Conservation (phyloP, 768 basidiomycete genomes). For the Thelephora ganbajun region DNA sequence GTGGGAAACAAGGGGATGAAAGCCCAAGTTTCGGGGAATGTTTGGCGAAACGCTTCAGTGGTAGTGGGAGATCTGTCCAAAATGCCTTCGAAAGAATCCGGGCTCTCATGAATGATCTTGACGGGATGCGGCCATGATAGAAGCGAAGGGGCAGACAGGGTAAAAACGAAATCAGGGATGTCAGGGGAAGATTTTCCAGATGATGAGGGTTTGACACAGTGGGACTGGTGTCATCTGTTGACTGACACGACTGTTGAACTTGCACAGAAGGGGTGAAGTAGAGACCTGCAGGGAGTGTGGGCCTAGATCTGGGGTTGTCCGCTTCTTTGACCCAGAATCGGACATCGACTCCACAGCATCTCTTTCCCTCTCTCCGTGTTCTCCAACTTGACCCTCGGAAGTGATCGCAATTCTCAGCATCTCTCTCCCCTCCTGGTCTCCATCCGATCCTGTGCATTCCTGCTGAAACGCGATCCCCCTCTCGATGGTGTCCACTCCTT, state of each 20-base stretch:
- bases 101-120: conserved; percentile 27
- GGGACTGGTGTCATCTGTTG: conserved; percentile 5
- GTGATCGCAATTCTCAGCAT: not conserved
- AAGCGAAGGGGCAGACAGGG: not conserved
- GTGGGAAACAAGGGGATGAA: conserved; percentile 42
- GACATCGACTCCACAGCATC: not conserved
- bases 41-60: conserved; percentile 26
- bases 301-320: not conserved
- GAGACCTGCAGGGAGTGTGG: conserved; percentile 12
- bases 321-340: not conserved
- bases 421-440: not conserved
- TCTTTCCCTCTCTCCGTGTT: not conserved
- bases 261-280: conserved; percentile 11
- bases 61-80: conserved; percentile 1
- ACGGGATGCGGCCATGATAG: conserved; percentile 29
- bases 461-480: not conserved
- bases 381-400: not conserved
- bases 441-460: not conserved
- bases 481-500: not conserved
- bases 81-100: not conserved
- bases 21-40: conserved; percentile 61
- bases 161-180: conserved; percentile 14
- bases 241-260: conserved; percentile 3
- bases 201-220: conserved; percentile 3
- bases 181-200: conserved; percentile 16